Base-by-base conservation (phyloP, 2,329 filamentous ascomycete species). In the Davidsoniella eucalypti region DNA sequence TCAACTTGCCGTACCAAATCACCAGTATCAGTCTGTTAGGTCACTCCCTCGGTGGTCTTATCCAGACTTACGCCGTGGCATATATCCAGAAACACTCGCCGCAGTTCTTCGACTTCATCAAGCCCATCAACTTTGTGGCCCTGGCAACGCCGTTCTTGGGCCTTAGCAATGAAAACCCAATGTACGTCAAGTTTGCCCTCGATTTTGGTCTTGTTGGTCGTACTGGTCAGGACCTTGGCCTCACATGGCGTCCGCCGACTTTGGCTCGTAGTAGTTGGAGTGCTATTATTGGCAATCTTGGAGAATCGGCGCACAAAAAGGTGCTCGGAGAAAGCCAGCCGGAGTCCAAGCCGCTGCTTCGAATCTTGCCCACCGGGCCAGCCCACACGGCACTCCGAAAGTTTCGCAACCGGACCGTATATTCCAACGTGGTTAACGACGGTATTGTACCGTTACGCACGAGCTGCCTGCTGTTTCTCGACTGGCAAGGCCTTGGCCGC, bases 21-120 rank as follows among this genome's bases (percentile, higher is more conserved):
- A 92, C 87, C 9, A 94, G 87, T 62, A 95, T 96, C 62, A 95
- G 88, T 60, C 94, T 96, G 61, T 76, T 96, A 51, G 87, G 81
- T 0, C 90, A 96, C 65, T 95, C 88, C 0, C 75, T 96, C 0
- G 90, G 90, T 25, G 90, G 90, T 0, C 69, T 94, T 16, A 75
- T 94, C 14, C 90, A 96, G 63, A 94, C 84, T 0, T 96, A 96
- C 61, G 90, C 90, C 2, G 81, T 96, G 52, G 90, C 88, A 7
- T 96, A 96, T 62, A 94, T 96, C 43, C 84, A 95, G 58, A 95
- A 95, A 61, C 87, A 96, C 62, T 94, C 87, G 0, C 90, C 90
- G 1, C 69, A 81, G 8, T 96, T 96, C 62, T 96, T 96, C 58
- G 75, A 88, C 46, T 68, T 79, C 4, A 94, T 95, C 58, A 76